Evolutionary conservation across 2,329 filamentous ascomycete genomes (phyloP).

Genomic region (Didymella sp.): DNA sequence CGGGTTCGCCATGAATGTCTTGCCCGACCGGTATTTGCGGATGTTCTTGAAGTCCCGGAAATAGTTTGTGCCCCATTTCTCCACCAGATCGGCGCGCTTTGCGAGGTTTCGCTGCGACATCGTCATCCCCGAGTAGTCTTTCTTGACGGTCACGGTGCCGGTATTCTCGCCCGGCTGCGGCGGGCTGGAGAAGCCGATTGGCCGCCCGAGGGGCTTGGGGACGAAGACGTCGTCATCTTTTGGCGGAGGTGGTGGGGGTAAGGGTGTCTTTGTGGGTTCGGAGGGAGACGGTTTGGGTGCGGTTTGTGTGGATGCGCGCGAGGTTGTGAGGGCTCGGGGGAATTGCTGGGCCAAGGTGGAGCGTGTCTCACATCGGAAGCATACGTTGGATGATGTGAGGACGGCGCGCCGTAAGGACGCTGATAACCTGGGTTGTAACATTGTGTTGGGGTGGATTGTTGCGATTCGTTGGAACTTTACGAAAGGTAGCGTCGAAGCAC

Average conservation of each 20-base stretch:
- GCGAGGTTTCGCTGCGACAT: constrained; percentile 65
- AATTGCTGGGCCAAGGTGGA: constrained; percentile 18
- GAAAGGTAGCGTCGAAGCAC: constrained; percentile 25
- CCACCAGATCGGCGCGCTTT: constrained; percentile 75
- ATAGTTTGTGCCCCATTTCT: constrained; percentile 83
- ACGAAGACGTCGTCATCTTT: constrained; percentile 52
- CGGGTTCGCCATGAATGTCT: constrained; percentile 86
- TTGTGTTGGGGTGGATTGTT: constrained; percentile 23
- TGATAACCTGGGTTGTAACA: constrained; percentile 45
- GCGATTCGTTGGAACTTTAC: constrained; percentile 16
- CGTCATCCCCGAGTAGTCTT: constrained; percentile 43
- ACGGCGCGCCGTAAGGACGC: constrained; percentile 24
- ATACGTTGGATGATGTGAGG: constrained; percentile 24
- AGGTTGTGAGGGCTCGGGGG: constrained; percentile 37
- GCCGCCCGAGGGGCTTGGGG: constrained; percentile 66
- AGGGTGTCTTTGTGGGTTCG: constrained; percentile 3
- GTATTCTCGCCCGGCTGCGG: constrained; percentile 82
- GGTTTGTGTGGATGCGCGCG: constrained; percentile 29
- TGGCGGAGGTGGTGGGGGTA: constrained; percentile 14
- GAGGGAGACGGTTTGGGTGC: constrained; percentile 27
- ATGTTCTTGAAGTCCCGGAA: constrained; percentile 96
- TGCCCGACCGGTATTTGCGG: constrained; percentile 76
- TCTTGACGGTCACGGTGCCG: constrained; percentile 66
- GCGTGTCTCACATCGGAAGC: constrained; percentile 25
- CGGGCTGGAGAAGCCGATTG: constrained; percentile 80